These are phyloP conservation scores for Cladosporium oxysporum DNA, from an alignment of 2,329 filamentous ascomycete genomes.

Conservation along the genomic window DNA sequence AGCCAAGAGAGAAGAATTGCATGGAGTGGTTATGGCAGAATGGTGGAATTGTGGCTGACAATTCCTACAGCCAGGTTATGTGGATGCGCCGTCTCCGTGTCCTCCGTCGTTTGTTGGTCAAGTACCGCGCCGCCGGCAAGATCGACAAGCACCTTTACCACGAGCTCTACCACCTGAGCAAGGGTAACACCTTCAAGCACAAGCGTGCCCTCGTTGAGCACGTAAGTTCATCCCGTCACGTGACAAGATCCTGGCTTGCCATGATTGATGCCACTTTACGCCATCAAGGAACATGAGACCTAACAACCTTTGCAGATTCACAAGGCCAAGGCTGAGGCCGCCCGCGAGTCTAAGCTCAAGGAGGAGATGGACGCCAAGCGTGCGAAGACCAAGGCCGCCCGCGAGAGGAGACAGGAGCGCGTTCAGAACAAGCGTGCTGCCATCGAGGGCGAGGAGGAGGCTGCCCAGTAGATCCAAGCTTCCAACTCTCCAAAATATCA, in stretches of 20 bases:
- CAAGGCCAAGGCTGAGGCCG: conserved; percentile 99
- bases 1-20: background rate
- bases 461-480: conserved; percentile 27
- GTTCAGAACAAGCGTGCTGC: conserved; percentile 86
- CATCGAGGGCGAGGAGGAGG: conserved; percentile 68
- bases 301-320: conserved; percentile 70
- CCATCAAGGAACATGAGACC: conserved; percentile 21
- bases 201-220: conserved; percentile 99
- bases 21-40: background rate
- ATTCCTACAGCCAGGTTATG: conserved; percentile 75
- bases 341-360: conserved; percentile 92
- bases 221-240: conserved; percentile 65
- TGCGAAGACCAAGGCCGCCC: conserved; percentile 99
- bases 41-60: conserved; percentile 30
- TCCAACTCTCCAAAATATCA: conserved; percentile 16
- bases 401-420: conserved; percentile 96
- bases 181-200: conserved; percentile 99
- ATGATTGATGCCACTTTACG: conserved; percentile 18
- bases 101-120: conserved; percentile 97
- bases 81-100: conserved; percentile 99
- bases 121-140: conserved; percentile 99
- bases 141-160: conserved; percentile 99
- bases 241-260: conserved; percentile 37
- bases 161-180: conserved; percentile 99
- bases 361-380: conserved; percentile 99